Evolutionary conservation across 1,284 basidiomycete species (phyloP).

Genomic region (Cutaneotrichosporon cutaneum): DNA sequence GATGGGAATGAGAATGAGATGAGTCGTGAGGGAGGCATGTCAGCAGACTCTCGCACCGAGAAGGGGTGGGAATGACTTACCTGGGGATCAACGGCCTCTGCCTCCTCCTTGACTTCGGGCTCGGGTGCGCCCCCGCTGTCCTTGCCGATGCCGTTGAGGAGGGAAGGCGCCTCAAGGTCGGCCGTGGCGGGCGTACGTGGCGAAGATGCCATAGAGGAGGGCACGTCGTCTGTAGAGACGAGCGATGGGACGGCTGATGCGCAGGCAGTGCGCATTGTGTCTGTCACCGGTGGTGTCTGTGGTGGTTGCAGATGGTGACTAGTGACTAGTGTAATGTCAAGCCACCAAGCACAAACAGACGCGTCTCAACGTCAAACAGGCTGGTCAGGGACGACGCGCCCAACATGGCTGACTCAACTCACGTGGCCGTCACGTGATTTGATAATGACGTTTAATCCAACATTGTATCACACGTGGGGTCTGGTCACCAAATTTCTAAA

Average conservation of each 20-base stretch:
- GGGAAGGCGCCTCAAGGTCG: neutral
- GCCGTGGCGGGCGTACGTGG: conserved; percentile 24
- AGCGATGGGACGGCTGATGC: conserved; percentile 27
- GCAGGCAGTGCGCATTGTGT: conserved; percentile 16
- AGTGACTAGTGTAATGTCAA: neutral
- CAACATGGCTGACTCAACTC: neutral
- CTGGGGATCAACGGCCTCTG: neutral
- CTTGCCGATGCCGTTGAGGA: neutral
- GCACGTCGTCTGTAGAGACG: conserved; percentile 27
- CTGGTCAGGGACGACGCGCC: neutral
- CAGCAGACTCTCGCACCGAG: neutral
- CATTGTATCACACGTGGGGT: neutral
- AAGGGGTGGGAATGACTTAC: neutral
- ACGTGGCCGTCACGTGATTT: neutral
- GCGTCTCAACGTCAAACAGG: neutral
- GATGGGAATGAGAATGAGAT: neutral
- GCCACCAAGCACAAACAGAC: neutral
- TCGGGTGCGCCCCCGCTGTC: neutral
- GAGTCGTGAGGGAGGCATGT: neutral
- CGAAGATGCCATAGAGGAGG: conserved; percentile 40
- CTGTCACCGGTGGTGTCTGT: neutral
- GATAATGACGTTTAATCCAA: neutral
- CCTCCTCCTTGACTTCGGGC: conserved; percentile 13
- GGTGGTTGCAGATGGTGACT: neutral
- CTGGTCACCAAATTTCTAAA: neutral